phyloP scores from a whole-genome alignment of 768 basidiomycete species.

The Suillus fuscotomentosus region DNA sequence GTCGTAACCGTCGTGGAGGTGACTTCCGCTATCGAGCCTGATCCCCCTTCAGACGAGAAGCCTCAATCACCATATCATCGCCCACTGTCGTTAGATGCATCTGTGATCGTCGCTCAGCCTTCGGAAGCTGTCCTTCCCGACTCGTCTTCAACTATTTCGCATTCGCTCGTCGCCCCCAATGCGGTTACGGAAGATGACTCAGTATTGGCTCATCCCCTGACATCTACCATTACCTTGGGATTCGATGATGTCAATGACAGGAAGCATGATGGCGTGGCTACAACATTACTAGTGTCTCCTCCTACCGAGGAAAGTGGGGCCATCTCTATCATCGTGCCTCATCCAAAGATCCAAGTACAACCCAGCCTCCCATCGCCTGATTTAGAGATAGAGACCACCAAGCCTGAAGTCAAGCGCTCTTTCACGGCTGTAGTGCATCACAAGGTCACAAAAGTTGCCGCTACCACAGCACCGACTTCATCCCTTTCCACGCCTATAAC shows the following conservation, averaged over 20 bases:
- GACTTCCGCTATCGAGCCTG: not conserved
- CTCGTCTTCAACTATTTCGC: not conserved
- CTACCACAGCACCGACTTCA: conserved; percentile 17
- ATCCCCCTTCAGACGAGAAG: not conserved
- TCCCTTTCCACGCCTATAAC: conserved; percentile 21
- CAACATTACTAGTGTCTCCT: no score
- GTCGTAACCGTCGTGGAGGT: not conserved
- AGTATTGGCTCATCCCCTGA: not conserved
- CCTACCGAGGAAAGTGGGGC: not conserved
- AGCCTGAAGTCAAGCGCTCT: conserved; percentile 19
- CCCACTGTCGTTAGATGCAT: not conserved
- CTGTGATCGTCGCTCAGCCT: not conserved
- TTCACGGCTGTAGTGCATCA: conserved; percentile 61
- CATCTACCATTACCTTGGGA: not conserved
- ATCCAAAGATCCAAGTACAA: conserved; percentile 4
- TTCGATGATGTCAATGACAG: not conserved
- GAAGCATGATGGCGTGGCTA: not conserved
- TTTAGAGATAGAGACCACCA: not conserved
- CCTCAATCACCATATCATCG: no score
- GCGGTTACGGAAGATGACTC: not conserved
- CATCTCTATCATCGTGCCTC: conserved; percentile 7
- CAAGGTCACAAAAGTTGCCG: conserved; percentile 42
- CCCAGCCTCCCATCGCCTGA: conserved; percentile 13
- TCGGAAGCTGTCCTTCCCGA: not conserved
- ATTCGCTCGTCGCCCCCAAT: not conserved